phyloP scores from a whole-genome alignment of 768 basidiomycete genomes.

The Calocybe gangraenosa region DNA sequence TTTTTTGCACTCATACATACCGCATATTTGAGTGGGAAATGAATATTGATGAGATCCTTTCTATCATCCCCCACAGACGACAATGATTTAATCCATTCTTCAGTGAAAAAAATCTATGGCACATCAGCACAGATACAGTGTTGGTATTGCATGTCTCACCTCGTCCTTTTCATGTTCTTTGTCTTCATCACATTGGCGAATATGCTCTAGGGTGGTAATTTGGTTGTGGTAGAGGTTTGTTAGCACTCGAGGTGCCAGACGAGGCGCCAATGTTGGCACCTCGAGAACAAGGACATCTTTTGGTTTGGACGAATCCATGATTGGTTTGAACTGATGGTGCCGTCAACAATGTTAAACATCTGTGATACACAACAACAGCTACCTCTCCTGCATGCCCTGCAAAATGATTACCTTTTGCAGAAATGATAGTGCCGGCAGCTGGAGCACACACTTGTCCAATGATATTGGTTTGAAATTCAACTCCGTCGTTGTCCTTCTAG shows the following conservation, averaged over 20 bases:
- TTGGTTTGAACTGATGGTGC: neutral
- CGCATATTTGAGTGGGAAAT: too few species aligned
- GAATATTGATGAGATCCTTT: too few species aligned
- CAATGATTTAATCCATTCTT: too few species aligned
- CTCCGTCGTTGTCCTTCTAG: neutral
- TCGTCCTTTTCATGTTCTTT: neutral
- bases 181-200: neutral
- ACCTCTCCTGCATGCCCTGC: neutral
- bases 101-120: too few species aligned
- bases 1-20: too few species aligned
- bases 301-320: neutral
- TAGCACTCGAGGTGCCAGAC: too few species aligned
- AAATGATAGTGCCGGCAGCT: neutral
- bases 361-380: neutral
- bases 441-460: neutral
- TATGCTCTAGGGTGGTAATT: neutral
- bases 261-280: neutral
- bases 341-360: neutral
- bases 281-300: neutral
- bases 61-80: too few species aligned
- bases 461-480: conserved; percentile 1
- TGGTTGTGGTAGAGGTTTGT: neutral
- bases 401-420: conserved; percentile 2
- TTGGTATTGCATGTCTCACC: too few species aligned
- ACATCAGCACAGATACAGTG: too few species aligned